These are phyloP conservation scores for Carex kokanica DNA, from an alignment of 176 grass and related monocot species.

Conservation along the genomic window DNA sequence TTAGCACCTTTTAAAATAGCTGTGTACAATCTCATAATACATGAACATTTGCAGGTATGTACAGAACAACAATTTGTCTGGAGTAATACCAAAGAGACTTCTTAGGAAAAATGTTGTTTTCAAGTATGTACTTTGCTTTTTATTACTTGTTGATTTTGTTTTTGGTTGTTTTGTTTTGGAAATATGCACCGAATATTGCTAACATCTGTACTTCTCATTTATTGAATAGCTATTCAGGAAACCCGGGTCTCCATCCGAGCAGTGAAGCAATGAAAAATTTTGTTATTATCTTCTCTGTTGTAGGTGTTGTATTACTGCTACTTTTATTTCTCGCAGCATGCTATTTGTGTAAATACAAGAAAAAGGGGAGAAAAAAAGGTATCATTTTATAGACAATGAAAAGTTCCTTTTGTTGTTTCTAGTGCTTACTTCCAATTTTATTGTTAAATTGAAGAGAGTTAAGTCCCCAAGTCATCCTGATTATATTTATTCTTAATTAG, in stretches of 20 bases:
- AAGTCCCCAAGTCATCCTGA: not conserved
- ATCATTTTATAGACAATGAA: not conserved
- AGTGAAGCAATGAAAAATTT: conserved; percentile 31
- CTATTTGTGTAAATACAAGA: conserved; percentile 44
- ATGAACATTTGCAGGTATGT: conserved; percentile 58
- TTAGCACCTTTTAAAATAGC: not conserved
- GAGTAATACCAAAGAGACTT: conserved; percentile 55
- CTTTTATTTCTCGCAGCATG: conserved; percentile 44
- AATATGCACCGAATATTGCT: not conserved
- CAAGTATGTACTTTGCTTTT: conserved; percentile 55
- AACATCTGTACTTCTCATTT: not conserved
- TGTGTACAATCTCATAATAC: conserved; percentile 26
- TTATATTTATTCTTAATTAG: not conserved
- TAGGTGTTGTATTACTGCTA: conserved; percentile 54
- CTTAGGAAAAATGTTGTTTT: conserved; percentile 77
- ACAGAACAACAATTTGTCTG: conserved; percentile 84
- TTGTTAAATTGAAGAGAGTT: not conserved
- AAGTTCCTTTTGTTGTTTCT: not conserved
- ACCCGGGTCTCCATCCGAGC: conserved; percentile 40
- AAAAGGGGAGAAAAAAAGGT: conserved; percentile 42
- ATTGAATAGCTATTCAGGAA: conserved; percentile 61
- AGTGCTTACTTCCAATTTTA: not conserved
- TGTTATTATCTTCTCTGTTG: conserved; percentile 49
- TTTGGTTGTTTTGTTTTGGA: not conserved
- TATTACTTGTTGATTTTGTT: conserved; percentile 5